phyloP scores from a whole-genome alignment of 2,329 filamentous ascomycete species.

The Chaetomiaceae sp. region DNA sequence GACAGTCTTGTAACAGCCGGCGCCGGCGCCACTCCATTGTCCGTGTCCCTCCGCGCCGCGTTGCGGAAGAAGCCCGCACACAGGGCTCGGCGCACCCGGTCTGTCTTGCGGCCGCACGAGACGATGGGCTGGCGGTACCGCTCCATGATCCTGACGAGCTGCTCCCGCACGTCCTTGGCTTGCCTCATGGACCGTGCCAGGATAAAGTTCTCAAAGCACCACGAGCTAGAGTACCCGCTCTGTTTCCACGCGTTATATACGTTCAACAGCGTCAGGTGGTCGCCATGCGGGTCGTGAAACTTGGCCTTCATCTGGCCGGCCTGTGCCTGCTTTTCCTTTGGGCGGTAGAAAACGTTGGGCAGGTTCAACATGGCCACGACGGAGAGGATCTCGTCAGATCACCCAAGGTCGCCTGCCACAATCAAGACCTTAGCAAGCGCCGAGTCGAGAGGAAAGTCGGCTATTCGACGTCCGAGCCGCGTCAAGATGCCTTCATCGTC shows the following conservation, averaged over 20 bases:
- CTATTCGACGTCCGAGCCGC: constrained; percentile 90
- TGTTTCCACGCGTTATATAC: constrained; percentile 98
- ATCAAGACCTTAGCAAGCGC: constrained; percentile 87
- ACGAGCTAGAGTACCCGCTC: constrained; percentile 73
- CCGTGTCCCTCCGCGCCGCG: constrained; percentile 86
- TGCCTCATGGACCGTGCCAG: constrained; percentile 84
- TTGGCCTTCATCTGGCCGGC: constrained; percentile 97
- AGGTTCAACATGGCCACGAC: constrained; percentile 94
- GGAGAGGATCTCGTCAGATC: constrained; percentile 88
- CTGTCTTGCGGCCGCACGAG: constrained; percentile 82
- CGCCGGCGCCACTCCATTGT: too few relatives aligned
- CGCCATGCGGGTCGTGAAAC: constrained; percentile 91
- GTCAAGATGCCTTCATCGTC: constrained; percentile 95
- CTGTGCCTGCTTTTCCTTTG: constrained; percentile 94
- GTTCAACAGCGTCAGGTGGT: constrained; percentile 91
- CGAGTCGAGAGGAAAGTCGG: constrained; percentile 97
- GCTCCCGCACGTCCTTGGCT: constrained; percentile 86
- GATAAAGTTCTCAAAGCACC: constrained; percentile 98
- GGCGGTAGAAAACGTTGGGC: constrained; percentile 84
- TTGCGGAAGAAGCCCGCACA: constrained; percentile 96
- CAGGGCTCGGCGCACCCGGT: constrained; percentile 80
- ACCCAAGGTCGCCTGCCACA: constrained; percentile 77
- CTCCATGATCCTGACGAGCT: constrained; percentile 90
- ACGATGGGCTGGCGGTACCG: constrained; percentile 78
- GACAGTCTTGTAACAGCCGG: constrained; percentile 95